These are phyloP conservation scores for Ephemerocybe angulata DNA, from an alignment of 768 basidiomycete species.

Conservation along the genomic window DNA sequence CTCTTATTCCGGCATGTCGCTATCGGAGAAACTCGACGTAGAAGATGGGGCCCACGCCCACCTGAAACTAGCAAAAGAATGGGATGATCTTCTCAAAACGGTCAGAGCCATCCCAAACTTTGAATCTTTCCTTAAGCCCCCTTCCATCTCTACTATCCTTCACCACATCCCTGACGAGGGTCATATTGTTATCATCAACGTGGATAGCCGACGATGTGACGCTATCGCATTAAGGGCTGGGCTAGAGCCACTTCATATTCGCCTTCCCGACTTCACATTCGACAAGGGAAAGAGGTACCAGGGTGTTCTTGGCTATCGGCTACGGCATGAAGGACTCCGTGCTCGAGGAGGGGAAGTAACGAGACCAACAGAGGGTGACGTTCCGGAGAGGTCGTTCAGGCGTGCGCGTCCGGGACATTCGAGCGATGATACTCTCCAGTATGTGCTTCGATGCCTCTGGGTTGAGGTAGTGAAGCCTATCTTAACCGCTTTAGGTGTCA, in stretches of 20 bases:
- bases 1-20: neutral
- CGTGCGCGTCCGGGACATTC: neutral
- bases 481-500: neutral
- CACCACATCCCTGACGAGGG: slow-evolving; percentile 12
- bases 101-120: slow-evolving; percentile 14
- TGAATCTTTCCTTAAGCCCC: slow-evolving; percentile 19
- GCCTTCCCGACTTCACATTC: slow-evolving; percentile 6
- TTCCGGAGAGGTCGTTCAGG: too few species aligned
- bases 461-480: neutral
- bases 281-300: neutral
- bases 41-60: neutral
- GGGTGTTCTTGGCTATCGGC: neutral
- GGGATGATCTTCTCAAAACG: neutral
- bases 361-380: neutral
- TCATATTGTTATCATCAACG: slow-evolving; percentile 20
- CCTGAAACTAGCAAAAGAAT: neutral
- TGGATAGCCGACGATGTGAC: slow-evolving; percentile 17
- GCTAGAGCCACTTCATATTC: slow-evolving; percentile 9
- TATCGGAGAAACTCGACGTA: neutral
- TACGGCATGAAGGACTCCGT: neutral
- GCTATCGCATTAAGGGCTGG: slow-evolving; percentile 15
- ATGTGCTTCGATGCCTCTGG: neutral
- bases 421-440: neutral
- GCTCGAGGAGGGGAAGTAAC: neutral
- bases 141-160: slow-evolving; percentile 1